phyloP scores from a whole-genome alignment of 257 asterid species.

The Rhazya stricta region DNA sequence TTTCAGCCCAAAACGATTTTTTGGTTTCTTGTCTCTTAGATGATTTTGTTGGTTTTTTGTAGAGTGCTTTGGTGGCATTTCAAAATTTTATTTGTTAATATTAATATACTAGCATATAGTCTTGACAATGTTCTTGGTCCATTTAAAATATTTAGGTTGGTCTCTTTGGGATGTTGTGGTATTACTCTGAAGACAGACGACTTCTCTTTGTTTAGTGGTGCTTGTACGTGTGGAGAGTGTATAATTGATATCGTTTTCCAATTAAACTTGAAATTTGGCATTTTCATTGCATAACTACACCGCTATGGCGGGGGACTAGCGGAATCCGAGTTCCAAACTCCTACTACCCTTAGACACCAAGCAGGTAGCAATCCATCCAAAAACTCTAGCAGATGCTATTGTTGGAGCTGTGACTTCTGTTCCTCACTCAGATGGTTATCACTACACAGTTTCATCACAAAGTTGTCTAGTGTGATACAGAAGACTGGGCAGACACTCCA shows the following conservation, averaged over 20 bases:
- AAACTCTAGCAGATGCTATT: constrained; percentile 15
- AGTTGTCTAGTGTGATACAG: constrained; percentile 37
- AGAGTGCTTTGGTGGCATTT: background rate
- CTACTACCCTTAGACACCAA: constrained; percentile 25
- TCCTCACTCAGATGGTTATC: constrained; percentile 32
- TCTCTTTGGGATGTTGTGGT: background rate
- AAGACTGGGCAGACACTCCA: constrained; percentile 31
- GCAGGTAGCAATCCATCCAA: constrained; percentile 26
- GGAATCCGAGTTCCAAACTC: constrained; percentile 46
- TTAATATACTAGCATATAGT: background rate
- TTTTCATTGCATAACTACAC: constrained; percentile 30
- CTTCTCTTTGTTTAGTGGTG: background rate
- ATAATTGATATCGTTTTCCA: background rate
- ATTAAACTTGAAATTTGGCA: background rate
- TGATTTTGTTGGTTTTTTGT: background rate
- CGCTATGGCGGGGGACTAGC: constrained; percentile 35
- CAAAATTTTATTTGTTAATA: background rate
- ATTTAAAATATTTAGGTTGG: background rate
- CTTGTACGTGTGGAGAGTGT: background rate
- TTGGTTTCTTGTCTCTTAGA: background rate
- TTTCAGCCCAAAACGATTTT: too few species aligned
- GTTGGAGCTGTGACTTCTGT: constrained; percentile 20
- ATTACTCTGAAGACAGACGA: background rate
- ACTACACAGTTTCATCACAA: constrained; percentile 42
- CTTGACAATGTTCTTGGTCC: background rate